Conservation (phyloP, 164 flowering plant species). For the Litsea cubeba region DNA sequence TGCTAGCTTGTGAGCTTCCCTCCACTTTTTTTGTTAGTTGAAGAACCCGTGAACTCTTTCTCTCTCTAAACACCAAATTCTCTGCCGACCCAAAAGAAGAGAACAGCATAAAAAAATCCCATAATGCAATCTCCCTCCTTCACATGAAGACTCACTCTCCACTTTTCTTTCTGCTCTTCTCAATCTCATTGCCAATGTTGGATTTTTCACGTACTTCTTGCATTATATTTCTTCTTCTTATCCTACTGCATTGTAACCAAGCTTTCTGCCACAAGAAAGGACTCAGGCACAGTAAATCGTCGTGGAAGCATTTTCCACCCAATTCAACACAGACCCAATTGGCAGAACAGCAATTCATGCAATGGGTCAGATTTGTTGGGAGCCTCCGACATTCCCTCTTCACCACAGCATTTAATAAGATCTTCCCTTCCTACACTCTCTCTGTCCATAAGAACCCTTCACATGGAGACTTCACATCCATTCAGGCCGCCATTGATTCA, state of each 20-base stretch:
- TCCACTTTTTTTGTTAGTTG: slow-evolving; percentile 18
- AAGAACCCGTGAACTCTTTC: slow-evolving; percentile 53
- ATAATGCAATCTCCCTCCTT: slow-evolving; percentile 2
- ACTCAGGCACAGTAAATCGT: slow-evolving; percentile 26
- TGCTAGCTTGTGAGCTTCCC: slow-evolving; percentile 29
- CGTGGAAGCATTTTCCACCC: slow-evolving; percentile 16
- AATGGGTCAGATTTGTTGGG: slow-evolving; percentile 86
- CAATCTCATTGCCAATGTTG: slow-evolving; percentile 21
- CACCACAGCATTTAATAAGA: slow-evolving; percentile 63
- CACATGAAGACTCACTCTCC: not conserved
- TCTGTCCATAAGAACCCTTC: slow-evolving; percentile 57
- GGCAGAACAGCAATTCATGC: slow-evolving; percentile 81
- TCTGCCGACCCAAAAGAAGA: not conserved
- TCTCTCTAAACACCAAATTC: not conserved
- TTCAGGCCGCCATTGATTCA: slow-evolving; percentile 89
- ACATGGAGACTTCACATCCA: slow-evolving; percentile 69
- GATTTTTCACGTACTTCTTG: slow-evolving; percentile 17
- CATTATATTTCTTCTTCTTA: slow-evolving; percentile 25
- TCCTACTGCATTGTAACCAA: slow-evolving; percentile 16
- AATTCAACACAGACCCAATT: slow-evolving; percentile 48
- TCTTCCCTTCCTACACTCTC: slow-evolving; percentile 72
- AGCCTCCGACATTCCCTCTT: slow-evolving; percentile 68
- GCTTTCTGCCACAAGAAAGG: slow-evolving; percentile 45
- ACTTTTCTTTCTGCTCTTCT: slow-evolving; percentile 14
- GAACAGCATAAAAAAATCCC: not conserved